Conservation (phyloP, 257 asterid genomes). For the Gentiana straminea region DNA sequence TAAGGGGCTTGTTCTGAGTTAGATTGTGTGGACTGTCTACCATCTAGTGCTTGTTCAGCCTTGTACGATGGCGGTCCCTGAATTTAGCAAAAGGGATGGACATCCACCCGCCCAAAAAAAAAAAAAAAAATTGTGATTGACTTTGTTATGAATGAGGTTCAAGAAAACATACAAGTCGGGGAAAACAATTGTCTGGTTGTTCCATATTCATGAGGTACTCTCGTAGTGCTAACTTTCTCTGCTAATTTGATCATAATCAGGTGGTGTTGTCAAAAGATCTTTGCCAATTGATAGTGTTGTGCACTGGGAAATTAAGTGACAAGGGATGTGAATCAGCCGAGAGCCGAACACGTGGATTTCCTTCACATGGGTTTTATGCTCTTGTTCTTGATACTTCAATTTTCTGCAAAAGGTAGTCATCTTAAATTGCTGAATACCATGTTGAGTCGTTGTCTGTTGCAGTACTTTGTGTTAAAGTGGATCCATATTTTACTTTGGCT, state of each 20-base stretch:
- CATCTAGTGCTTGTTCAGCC: too few relatives aligned
- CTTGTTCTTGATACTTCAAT: constrained; percentile 76
- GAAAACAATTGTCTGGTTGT: too few relatives aligned
- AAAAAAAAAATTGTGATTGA: too few relatives aligned
- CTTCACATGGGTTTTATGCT: constrained; percentile 52
- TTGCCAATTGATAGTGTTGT: constrained; percentile 53
- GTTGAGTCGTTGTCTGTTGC: neutral
- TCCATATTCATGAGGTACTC: too few relatives aligned
- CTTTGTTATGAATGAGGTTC: too few relatives aligned
- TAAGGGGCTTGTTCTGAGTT: too few relatives aligned
- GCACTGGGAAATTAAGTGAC: constrained; percentile 55
- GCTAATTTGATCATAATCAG: constrained; percentile 30
- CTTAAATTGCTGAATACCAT: neutral
- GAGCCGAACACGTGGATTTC: constrained; percentile 21
- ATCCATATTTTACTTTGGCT: neutral
- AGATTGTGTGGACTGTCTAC: too few relatives aligned
- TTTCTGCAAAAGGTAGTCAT: constrained; percentile 60
- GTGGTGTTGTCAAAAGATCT: constrained; percentile 75
- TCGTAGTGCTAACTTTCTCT: constrained; percentile 1
- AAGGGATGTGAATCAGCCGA: constrained; percentile 28
- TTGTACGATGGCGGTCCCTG: too few relatives aligned
- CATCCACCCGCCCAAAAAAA: too few relatives aligned
- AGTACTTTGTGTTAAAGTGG: neutral
- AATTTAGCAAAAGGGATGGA: too few relatives aligned
- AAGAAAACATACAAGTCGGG: too few relatives aligned